A percentile compares a stretch with the other conserved stretches of the same genome.
Conservation (phyloP, 495 filamentous ascomycete genomes). For the Hyaloscypha finlandica region DNA sequence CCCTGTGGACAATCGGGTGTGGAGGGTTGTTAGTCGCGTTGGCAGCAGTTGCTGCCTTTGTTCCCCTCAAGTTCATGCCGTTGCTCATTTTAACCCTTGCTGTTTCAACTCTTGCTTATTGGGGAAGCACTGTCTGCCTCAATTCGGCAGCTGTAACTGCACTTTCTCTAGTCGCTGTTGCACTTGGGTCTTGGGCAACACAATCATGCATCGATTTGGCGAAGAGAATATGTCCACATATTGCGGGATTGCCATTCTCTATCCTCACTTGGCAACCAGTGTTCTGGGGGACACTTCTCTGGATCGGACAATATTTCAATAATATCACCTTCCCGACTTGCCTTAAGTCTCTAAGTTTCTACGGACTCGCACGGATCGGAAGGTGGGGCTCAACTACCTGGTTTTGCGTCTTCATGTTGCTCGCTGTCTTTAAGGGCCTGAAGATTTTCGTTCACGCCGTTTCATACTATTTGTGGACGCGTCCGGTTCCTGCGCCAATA, state of each 20-base stretch:
- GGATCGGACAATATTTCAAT: neutral
- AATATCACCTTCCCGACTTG: neutral
- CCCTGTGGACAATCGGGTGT: too few species aligned
- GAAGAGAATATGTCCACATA: neutral
- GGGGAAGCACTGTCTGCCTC: neutral
- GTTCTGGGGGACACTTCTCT: neutral
- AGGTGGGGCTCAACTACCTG: neutral
- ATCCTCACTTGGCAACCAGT: constrained; percentile 7
- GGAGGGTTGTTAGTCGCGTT: too few species aligned
- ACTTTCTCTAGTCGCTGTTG: neutral
- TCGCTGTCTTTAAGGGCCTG: constrained; percentile 24
- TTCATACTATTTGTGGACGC: constrained; percentile 47
- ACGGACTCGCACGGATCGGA: too few species aligned
- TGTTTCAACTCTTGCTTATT: too few species aligned
- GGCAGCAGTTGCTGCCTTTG: too few species aligned
- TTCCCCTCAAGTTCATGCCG: too few species aligned
- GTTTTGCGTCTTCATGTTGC: neutral
- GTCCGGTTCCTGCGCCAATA: constrained; percentile 35
- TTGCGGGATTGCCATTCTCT: neutral
- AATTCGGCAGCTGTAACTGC: neutral
- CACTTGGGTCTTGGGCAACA: neutral
- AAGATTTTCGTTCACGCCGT: constrained; percentile 49
- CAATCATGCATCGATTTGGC: neutral
- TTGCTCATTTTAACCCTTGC: too few species aligned
- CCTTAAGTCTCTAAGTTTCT: too few species aligned